Conservation (phyloP, 2,329 filamentous ascomycete species). For the Ophiostoma himal-ulmi region DNA sequence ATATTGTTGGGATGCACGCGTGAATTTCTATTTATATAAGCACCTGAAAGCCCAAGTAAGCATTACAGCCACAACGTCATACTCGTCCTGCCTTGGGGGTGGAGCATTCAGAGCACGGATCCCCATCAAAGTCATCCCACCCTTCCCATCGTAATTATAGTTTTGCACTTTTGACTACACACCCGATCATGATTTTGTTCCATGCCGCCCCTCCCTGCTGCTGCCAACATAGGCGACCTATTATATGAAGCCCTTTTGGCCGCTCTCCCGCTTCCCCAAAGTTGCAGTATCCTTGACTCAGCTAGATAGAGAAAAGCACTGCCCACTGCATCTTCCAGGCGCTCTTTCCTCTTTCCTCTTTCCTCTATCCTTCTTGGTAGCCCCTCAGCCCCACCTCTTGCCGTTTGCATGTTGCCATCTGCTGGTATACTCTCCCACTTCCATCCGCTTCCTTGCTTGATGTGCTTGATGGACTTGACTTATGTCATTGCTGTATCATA, state of each 20-base stretch:
- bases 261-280: not conserved
- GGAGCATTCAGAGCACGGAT: not conserved
- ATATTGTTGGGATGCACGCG: not conserved
- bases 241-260: not conserved
- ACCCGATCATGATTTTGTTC: not conserved
- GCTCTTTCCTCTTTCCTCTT: not conserved
- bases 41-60: not conserved
- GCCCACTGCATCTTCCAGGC: not conserved
- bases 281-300: not conserved
- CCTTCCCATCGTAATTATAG: not conserved
- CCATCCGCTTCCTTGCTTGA: not conserved
- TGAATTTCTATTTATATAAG: not conserved
- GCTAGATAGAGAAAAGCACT: not conserved
- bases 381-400: slow-evolving; percentile 16
- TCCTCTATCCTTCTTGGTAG: not conserved
- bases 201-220: not conserved
- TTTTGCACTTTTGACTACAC: not conserved
- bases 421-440: not conserved
- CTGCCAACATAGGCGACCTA: not conserved
- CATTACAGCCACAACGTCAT: not conserved
- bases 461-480: not conserved
- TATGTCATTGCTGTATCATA: slow-evolving; percentile 9
- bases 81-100: not conserved
- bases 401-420: slow-evolving; percentile 16
- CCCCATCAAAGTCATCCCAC: not conserved